Base-by-base conservation (phyloP, 2,329 filamentous ascomycete species). In the Cladosporium austrohemisphaericum region DNA sequence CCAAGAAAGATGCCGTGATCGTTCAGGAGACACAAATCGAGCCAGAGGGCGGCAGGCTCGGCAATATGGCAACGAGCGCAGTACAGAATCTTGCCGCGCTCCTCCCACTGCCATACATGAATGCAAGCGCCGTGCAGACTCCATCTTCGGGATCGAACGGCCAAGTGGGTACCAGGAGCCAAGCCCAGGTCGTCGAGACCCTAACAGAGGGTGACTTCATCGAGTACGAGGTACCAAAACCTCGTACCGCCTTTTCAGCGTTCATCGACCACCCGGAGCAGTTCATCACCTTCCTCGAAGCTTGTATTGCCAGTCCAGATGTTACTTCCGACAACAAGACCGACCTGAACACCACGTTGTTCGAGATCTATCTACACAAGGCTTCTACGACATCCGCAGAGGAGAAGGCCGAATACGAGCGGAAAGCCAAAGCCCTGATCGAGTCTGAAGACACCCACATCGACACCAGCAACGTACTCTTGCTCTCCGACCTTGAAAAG, bases 351-450 rank as follows among this genome's bases (percentile, higher is more conserved):
- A 97, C 92, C 0, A 96, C 94, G 0, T 69, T 98, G 11, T 97
- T 98, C 63, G 94, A 98, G 68, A 97, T 98, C 86, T 98, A 97
- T 64, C 75, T 98, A 7, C 87, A 95, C 67, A 93, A 90, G 60
- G 87, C 92, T 18, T 86, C 83, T 52, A 81, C 84, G 51, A 85
- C 85, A 61, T 87, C 84, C 60, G 84, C 84, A 67, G 64, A 68
- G 26, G 78, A 90, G 54, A 83, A 85, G 55, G 80, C 86, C 58
- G 80, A 85, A 55, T 98, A 93, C 92, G 89, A 96, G 64, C 77
- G 77, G 35, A 96, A 94, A 65, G 93, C 93, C 0, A 95, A 93
- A 71, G 84, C 82, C 54, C 78, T 97, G 19, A 91, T 98, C 49
- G 85, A 93, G 62, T 83, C 83, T 13, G 83, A 86, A 58, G 81